Evolutionary conservation across 2,329 filamentous ascomycete genomes (phyloP).

Genomic region (Phialocephala sp.): DNA sequence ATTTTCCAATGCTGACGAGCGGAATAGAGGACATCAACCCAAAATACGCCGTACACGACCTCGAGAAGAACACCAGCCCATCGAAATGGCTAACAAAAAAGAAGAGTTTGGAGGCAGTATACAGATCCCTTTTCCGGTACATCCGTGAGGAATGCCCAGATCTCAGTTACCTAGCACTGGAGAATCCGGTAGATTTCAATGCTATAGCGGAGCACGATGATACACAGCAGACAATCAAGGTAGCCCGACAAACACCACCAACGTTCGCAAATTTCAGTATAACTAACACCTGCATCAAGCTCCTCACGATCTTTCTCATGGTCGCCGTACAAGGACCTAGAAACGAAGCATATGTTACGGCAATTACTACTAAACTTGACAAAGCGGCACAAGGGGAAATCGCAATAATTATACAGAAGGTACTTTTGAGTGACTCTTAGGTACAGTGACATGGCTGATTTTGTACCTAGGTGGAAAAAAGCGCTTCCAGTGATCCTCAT

Average conservation of each 20-base stretch:
- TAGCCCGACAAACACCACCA: slow-evolving; percentile 36
- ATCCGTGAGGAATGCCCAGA: slow-evolving; percentile 57
- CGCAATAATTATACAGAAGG: slow-evolving; percentile 39
- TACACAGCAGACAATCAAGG: slow-evolving; percentile 59
- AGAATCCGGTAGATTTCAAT: slow-evolving; percentile 59
- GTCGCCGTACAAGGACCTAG: slow-evolving; percentile 66
- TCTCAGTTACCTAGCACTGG: slow-evolving; percentile 55
- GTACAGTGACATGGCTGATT: neutral
- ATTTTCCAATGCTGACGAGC: slow-evolving; percentile 25
- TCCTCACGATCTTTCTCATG: slow-evolving; percentile 67
- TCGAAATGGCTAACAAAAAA: slow-evolving; percentile 49
- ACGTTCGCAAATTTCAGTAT: neutral
- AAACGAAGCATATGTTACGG: slow-evolving; percentile 57
- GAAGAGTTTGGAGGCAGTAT: slow-evolving; percentile 59
- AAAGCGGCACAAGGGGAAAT: slow-evolving; percentile 50
- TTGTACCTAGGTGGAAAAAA: slow-evolving; percentile 12
- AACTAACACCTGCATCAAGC: slow-evolving; percentile 48
- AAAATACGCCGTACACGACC: slow-evolving; percentile 59
- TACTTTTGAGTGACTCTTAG: slow-evolving; percentile 11
- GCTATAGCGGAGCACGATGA: slow-evolving; percentile 62
- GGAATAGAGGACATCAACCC: slow-evolving; percentile 60
- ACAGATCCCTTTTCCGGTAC: slow-evolving; percentile 60
- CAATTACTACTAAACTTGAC: slow-evolving; percentile 50
- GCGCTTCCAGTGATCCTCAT: slow-evolving; percentile 10
- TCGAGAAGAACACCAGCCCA: slow-evolving; percentile 51